Evolutionary conservation across 345 rosid species (phyloP).

Genomic region (Passiflora organensis): DNA sequence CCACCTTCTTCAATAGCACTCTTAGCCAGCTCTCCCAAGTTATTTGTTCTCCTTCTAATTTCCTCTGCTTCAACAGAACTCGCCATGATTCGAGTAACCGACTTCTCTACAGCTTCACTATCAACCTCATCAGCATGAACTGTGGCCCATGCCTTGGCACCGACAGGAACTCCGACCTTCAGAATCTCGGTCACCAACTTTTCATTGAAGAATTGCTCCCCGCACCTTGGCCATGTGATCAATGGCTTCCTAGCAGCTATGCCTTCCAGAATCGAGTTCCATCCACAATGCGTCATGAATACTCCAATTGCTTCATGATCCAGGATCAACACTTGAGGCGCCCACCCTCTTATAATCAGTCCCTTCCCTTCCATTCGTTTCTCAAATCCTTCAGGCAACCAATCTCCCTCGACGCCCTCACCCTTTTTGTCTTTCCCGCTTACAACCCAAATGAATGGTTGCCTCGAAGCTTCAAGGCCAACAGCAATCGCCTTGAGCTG

Average conservation of each 20-base stretch:
- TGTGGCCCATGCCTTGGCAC: conserved; percentile 24
- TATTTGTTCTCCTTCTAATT: no score
- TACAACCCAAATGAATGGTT: conserved; percentile 51
- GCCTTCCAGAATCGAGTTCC: conserved; percentile 45
- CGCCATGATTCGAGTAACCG: no score
- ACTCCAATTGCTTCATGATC: conserved; percentile 41
- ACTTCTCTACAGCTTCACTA: no score
- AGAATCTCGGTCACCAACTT: conserved; percentile 34
- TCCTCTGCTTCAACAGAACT: no score
- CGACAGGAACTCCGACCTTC: conserved; percentile 30
- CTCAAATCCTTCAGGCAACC: conserved; percentile 40
- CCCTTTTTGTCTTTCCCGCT: conserved; percentile 1
- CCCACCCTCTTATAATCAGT: conserved; percentile 39
- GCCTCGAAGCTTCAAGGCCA: conserved; percentile 34
- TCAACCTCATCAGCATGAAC: conserved; percentile 18
- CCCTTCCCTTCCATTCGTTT: conserved; percentile 34
- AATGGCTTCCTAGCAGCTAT: conserved; percentile 37
- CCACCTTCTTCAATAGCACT: conserved; percentile 32
- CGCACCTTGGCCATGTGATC: conserved; percentile 44
- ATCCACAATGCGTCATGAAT: conserved; percentile 51
- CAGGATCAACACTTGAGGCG: conserved; percentile 43
- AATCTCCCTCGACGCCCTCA: conserved; percentile 18
- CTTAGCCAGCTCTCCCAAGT: conserved; percentile 23
- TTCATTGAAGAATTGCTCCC: conserved; percentile 44
- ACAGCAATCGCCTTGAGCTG: conserved; percentile 37